Evolutionary conservation across 1,284 basidiomycete species (phyloP).

Genomic region (Sporisorium sorghi): DNA sequence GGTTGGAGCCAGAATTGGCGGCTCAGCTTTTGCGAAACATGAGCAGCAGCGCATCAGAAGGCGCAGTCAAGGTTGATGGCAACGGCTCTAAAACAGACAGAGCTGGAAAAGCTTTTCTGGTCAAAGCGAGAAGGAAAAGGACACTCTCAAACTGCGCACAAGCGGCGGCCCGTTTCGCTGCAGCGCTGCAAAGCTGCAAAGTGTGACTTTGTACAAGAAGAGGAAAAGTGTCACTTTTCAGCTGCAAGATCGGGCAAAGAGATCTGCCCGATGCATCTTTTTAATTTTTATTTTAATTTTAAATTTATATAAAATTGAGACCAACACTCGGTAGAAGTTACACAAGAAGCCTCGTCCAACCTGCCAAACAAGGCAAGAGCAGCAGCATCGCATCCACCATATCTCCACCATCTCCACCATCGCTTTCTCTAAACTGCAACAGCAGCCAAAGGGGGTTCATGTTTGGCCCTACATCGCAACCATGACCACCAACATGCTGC

Average conservation of each 20-base stretch:
- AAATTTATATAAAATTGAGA: too few relatives aligned
- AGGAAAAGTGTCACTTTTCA: background rate
- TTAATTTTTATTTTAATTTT: too few relatives aligned
- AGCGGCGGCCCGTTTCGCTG: too few relatives aligned
- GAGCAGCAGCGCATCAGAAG: background rate
- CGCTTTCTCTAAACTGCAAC: background rate
- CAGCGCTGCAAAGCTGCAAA: too few relatives aligned
- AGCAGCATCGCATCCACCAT: background rate
- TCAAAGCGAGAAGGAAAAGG: too few relatives aligned
- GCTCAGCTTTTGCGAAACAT: background rate
- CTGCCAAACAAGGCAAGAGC: constrained; percentile 7
- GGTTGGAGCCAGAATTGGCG: background rate
- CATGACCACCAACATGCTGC: constrained; percentile 44
- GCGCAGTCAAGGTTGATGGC: background rate
- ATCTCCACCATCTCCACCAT: background rate
- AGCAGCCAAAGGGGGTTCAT: too few relatives aligned
- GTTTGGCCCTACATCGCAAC: too few relatives aligned
- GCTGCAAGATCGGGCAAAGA: constrained; percentile 1
- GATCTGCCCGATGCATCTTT: constrained; percentile 8
- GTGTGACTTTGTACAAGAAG: background rate
- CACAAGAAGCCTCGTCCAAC: background rate
- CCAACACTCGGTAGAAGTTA: constrained; percentile 19
- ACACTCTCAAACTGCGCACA: too few relatives aligned
- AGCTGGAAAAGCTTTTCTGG: too few relatives aligned
- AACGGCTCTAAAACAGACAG: background rate